phyloP scores from a whole-genome alignment of 1,139 yeast genomes.

The Geotrichum carabidarum region DNA sequence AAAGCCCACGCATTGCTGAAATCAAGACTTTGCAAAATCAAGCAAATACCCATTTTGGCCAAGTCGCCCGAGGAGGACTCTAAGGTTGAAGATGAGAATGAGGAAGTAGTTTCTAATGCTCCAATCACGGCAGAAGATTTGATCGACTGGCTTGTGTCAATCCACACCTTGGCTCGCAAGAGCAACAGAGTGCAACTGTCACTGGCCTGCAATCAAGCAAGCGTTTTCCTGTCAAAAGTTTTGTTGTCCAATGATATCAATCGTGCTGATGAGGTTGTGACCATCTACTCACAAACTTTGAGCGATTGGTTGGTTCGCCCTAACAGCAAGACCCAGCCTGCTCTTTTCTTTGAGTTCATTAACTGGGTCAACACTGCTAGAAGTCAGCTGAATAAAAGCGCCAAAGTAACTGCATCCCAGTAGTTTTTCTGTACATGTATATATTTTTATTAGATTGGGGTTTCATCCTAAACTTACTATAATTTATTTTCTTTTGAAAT shows the following conservation, averaged over 20 bases:
- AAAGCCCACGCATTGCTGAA: constrained; percentile 72
- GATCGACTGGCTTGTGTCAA: constrained; percentile 25
- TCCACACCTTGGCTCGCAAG: constrained; percentile 43
- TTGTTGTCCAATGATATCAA: constrained; percentile 34
- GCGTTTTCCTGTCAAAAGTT: constrained; percentile 59
- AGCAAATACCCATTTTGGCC: constrained; percentile 25
- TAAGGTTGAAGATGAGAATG: constrained; percentile 12
- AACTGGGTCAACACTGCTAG: constrained; percentile 53
- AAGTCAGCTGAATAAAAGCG: constrained; percentile 4
- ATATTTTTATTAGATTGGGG: too few species aligned
- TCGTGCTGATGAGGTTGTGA: constrained; percentile 40
- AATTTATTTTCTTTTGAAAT: background rate
- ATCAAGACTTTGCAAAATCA: constrained; percentile 55
- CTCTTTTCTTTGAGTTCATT: constrained; percentile 69
- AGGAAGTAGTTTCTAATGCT: constrained; percentile 29
- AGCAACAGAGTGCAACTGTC: constrained; percentile 50
- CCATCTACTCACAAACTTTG: constrained; percentile 53
- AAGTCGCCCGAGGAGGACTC: background rate
- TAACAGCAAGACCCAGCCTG: constrained; percentile 51
- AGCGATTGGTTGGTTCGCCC: constrained; percentile 54
- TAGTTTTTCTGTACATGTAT: background rate
- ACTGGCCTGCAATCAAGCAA: constrained; percentile 55
- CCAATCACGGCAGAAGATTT: constrained; percentile 21
- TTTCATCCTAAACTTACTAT: too few species aligned
- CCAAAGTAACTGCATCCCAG: background rate